Base-by-base conservation (phyloP, 2,329 filamentous ascomycete species). In the Cercospora sesami region DNA sequence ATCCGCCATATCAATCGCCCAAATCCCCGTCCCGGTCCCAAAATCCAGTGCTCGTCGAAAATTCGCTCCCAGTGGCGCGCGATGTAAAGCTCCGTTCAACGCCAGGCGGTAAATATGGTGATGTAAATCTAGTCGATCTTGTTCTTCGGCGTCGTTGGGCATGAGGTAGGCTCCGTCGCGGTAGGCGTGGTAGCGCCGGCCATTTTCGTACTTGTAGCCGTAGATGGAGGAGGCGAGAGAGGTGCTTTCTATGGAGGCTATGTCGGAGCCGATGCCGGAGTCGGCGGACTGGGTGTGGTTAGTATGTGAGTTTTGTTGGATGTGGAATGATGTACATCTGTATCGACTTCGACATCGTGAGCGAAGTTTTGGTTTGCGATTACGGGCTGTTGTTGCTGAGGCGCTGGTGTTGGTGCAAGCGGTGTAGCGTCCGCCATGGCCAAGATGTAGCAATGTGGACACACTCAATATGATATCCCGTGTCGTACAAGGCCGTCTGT, bases 1-100 rank as follows among this genome's bases (percentile, higher is more conserved):
- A 58, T 76, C 75, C 33, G 72, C 74, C 16, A 75, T 79, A 55
- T 83, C 79, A 60, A 76, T 75, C 2, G 73, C 73, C 75, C 75
- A 76, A 64, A 76, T 76, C 21, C 73, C 74, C 7, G 74, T 75
- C 6, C 74, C 74, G 1, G 68, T 70, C 4, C 70, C 70, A 16
- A 71, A 59, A 48, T 71, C 69, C 36, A 71, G 58, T 1, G 65
- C 65, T 10, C 64, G 42, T 30, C 60, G 60, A 14, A 64, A 30
- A 7, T 61, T 31, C 21, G 59, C 42, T 7, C 60, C 21, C 16
- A 63, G 36, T 14, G 69, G 69, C 5, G 69, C 51, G 12, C 53
- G 23, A 63, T 64, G 63, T 21, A 68, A 23, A 51, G 65, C 65
- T 45, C 68, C 69, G 14, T 66, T 60, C n/a, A 71, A 60, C 7